Percentiles rank a stretch among this genome's conserved stretches.
These are phyloP conservation scores for Caryopteris hybrid DNA, from an alignment of 305 asterid genomes.

Conservation along the genomic window DNA sequence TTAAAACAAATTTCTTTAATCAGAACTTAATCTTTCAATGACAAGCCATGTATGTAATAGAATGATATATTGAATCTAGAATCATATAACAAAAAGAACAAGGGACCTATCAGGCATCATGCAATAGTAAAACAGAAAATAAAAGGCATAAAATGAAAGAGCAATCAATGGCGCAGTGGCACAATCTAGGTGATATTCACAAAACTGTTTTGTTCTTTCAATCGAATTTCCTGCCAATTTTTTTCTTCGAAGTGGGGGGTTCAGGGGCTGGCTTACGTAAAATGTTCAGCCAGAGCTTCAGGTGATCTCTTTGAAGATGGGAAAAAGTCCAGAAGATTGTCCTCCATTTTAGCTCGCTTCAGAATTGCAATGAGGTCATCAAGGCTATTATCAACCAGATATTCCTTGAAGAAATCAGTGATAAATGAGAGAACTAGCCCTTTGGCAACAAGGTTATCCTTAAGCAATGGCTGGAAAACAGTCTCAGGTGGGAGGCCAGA, in stretches of 20 bases:
- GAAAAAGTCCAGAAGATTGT: slow-evolving; percentile 83
- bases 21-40: background rate
- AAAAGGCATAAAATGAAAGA: background rate
- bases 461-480: slow-evolving; percentile 94
- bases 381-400: slow-evolving; percentile 91
- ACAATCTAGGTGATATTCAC: background rate
- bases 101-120: background rate
- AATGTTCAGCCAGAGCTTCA: slow-evolving; percentile 92
- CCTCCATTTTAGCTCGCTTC: slow-evolving; percentile 93
- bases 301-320: slow-evolving; percentile 87
- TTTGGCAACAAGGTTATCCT: slow-evolving; percentile 94
- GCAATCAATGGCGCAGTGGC: background rate
- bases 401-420: slow-evolving; percentile 93
- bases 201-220: background rate
- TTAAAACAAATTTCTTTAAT: background rate
- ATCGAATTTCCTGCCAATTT: background rate
- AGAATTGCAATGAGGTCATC: slow-evolving; percentile 95
- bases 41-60: background rate
- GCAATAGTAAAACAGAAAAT: background rate
- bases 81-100: background rate
- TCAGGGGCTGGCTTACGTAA: slow-evolving; percentile 52
- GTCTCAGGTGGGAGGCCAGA: slow-evolving; percentile 99
- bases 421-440: slow-evolving; percentile 94
- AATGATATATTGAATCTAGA: background rate
- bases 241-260: background rate